Percentiles rank a stretch among this genome's conserved stretches.
These are phyloP conservation scores for Pleurotus ostreatus DNA, from an alignment of 768 basidiomycete genomes.

Conservation along the genomic window DNA sequence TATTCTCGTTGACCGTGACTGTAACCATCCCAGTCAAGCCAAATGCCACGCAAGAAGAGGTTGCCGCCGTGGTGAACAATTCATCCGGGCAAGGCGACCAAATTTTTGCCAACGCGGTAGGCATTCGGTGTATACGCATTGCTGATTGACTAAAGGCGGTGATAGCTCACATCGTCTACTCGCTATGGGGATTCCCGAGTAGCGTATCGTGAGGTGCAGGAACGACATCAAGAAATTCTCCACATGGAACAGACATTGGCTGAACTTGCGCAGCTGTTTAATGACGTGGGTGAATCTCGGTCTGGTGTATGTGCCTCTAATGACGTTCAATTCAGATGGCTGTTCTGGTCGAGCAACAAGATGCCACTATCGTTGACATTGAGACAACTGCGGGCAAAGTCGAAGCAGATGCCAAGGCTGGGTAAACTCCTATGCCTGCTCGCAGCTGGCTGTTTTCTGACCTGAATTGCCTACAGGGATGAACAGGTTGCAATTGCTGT, in stretches of 20 bases:
- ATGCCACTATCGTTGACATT: slow-evolving; percentile 63
- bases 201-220: slow-evolving; percentile 86
- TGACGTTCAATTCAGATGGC: slow-evolving; percentile 55
- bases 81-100: slow-evolving; percentile 50
- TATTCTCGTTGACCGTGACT: too few relatives aligned
- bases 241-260: slow-evolving; percentile 83
- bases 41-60: slow-evolving; percentile 78
- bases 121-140: slow-evolving; percentile 12
- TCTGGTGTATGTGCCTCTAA: not conserved
- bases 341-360: slow-evolving; percentile 73
- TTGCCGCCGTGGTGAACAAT: slow-evolving; percentile 60
- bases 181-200: slow-evolving; percentile 80
- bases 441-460: not conserved
- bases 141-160: slow-evolving; percentile 1
- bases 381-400: slow-evolving; percentile 61
- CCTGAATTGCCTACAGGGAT: slow-evolving; percentile 34
- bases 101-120: slow-evolving; percentile 76
- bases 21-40: slow-evolving; percentile 61
- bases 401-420: slow-evolving; percentile 64
- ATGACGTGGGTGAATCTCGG: slow-evolving; percentile 49
- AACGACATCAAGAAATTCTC: slow-evolving; percentile 80
- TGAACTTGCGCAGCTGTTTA: slow-evolving; percentile 87
- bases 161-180: slow-evolving; percentile 68
- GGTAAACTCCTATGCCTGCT: slow-evolving; percentile 38
- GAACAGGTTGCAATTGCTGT: slow-evolving; percentile 67